These are phyloP conservation scores for Apiosordaria backusii DNA, from an alignment of 495 filamentous ascomycete species.

Conservation along the genomic window DNA sequence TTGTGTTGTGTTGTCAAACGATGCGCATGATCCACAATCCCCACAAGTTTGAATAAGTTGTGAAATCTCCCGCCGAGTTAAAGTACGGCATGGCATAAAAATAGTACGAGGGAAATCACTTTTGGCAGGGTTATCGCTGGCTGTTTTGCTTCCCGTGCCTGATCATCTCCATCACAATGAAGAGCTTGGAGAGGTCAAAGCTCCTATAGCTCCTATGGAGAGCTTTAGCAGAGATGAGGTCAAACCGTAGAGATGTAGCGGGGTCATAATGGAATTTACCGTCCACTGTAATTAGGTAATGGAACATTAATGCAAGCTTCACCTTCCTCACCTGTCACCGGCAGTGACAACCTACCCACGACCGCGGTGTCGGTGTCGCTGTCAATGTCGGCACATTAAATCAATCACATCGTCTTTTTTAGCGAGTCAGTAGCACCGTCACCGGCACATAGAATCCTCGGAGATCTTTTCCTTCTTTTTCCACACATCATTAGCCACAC, in stretches of 20 bases:
- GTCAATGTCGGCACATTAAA: background rate
- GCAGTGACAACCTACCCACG: background rate
- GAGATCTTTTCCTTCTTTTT: background rate
- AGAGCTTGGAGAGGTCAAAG: background rate
- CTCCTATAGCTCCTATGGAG: no score
- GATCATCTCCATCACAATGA: background rate
- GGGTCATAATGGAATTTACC: background rate
- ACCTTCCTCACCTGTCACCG: background rate
- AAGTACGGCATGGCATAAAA: background rate
- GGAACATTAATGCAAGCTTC: background rate
- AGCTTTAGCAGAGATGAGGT: background rate
- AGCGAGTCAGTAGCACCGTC: background rate
- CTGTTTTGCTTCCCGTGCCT: background rate
- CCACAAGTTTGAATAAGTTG: background rate
- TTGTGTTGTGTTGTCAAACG: background rate
- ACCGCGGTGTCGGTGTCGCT: background rate
- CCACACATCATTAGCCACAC: no score
- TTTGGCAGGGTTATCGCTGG: background rate
- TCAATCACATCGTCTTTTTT: background rate
- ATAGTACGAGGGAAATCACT: background rate
- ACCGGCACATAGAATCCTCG: background rate
- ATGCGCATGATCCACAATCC: background rate
- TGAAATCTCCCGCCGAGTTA: background rate
- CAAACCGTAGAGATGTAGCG: background rate
- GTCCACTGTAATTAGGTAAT: background rate